phyloP scores from a whole-genome alignment of 495 filamentous ascomycete genomes.

The Xylaria nigripes region DNA sequence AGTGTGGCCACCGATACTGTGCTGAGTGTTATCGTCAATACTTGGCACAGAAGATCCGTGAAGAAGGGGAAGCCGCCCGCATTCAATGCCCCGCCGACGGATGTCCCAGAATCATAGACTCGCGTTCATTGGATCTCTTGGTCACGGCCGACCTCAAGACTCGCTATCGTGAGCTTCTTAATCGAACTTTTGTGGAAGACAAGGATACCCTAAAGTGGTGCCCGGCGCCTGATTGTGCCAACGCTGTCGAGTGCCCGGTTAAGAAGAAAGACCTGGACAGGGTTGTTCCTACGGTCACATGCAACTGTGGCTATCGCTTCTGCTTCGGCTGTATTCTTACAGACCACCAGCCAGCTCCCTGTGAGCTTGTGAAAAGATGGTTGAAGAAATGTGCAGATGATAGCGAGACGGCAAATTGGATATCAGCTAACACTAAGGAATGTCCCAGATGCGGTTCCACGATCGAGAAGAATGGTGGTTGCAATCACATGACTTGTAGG shows the following conservation, averaged over 20 bases:
- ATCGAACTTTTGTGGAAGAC: slow-evolving; percentile 93
- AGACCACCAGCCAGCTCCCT: slow-evolving; percentile 92
- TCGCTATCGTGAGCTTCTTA: slow-evolving; percentile 79
- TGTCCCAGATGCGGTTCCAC: slow-evolving; percentile 93
- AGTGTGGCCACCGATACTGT: slow-evolving; percentile 92
- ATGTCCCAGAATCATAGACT: slow-evolving; percentile 87
- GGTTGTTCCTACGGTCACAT: slow-evolving; percentile 83
- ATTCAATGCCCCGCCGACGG: slow-evolving; percentile 87
- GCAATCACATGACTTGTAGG: slow-evolving; percentile 98
- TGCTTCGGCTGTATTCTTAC: slow-evolving; percentile 92
- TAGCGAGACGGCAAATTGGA: slow-evolving; percentile 98
- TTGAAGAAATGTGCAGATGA: slow-evolving; percentile 98
- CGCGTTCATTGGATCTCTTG: slow-evolving; percentile 74
- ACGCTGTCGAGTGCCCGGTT: slow-evolving; percentile 79
- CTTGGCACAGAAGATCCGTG: slow-evolving; percentile 80
- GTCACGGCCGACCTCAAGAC: slow-evolving; percentile 64
- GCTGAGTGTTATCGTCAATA: slow-evolving; percentile 90
- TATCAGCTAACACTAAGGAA: slow-evolving; percentile 97
- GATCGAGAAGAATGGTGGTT: slow-evolving; percentile 98
- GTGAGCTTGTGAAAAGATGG: slow-evolving; percentile 88
- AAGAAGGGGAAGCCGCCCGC: slow-evolving; percentile 87
- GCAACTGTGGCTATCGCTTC: slow-evolving; percentile 74
- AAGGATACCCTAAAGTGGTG: slow-evolving; percentile 94
- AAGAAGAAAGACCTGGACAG: slow-evolving; percentile 75
- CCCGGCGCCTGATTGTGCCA: slow-evolving; percentile 89